phyloP scores from a whole-genome alignment of 176 grass and related monocot genomes.

The Bothriochloa decipiens region DNA sequence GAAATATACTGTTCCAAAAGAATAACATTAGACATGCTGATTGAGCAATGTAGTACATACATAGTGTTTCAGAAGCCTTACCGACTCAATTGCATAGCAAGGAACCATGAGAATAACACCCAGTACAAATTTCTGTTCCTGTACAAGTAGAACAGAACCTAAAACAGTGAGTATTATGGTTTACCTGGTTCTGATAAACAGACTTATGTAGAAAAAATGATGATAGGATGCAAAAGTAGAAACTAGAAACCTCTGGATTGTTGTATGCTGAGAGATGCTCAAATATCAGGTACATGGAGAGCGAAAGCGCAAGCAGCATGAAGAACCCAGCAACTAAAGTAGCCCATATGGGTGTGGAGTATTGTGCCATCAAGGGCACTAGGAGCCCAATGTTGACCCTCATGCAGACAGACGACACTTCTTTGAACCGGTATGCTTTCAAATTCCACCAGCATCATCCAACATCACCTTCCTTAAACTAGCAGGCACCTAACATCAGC shows the following conservation, averaged over 20 bases:
- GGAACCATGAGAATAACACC: conserved; percentile 98
- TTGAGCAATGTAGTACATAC: conserved; percentile 32
- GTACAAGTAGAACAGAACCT: conserved; percentile 43
- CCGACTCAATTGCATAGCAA: conserved; percentile 91
- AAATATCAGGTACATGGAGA: conserved; percentile 82
- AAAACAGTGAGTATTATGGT: conserved; percentile 28
- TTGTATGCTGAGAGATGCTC: conserved; percentile 90
- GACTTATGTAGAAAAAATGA: neutral
- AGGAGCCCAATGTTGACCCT: conserved; percentile 56
- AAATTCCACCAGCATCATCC: conserved; percentile 43
- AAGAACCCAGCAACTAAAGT: conserved; percentile 70
- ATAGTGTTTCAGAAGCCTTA: conserved; percentile 43
- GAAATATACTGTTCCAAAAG: conserved; percentile 69
- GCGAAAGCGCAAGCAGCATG: conserved; percentile 56
- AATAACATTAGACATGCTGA: conserved; percentile 27
- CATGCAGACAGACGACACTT: conserved; percentile 17
- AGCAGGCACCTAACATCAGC: no score
- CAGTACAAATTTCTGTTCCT: conserved; percentile 98
- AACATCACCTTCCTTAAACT: conserved; percentile 18
- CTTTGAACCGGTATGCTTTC: conserved; percentile 20
- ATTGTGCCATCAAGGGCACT: conserved; percentile 30
- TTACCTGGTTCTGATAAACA: neutral
- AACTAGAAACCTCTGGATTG: conserved; percentile 75
- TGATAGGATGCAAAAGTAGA: neutral
- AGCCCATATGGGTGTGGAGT: conserved; percentile 67